phyloP scores from a whole-genome alignment of 2,329 filamentous ascomycete genomes.

The Talaromyces islandicus region DNA sequence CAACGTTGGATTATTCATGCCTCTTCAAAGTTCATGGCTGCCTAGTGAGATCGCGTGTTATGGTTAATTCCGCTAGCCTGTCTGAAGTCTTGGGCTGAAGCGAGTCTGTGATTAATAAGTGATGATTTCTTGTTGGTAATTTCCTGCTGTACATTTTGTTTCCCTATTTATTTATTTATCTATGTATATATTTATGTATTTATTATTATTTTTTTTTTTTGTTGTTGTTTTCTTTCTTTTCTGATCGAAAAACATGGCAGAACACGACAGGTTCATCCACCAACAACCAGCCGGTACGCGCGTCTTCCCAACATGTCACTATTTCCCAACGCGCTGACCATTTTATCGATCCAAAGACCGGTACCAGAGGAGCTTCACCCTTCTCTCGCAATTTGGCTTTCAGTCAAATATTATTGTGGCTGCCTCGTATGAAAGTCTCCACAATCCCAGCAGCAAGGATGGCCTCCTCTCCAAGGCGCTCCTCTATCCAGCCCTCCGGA shows the following conservation, averaged over 20 bases:
- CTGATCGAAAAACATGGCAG: background rate
- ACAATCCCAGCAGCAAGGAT: background rate
- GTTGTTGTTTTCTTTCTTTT: background rate
- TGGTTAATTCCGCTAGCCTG: too few relatives aligned
- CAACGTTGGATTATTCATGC: background rate
- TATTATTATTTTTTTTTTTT: too few relatives aligned
- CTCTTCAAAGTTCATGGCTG: background rate
- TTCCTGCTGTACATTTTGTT: too few relatives aligned
- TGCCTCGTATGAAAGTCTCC: background rate
- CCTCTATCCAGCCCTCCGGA: background rate
- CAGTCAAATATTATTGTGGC: background rate
- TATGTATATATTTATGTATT: too few relatives aligned
- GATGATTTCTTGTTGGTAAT: too few relatives aligned
- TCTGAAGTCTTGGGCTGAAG: too few relatives aligned
- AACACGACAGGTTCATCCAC: background rate
- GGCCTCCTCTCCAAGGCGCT: background rate
- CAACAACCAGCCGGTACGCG: background rate
- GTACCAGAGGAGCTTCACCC: background rate
- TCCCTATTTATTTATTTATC: too few relatives aligned
- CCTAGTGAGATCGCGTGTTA: too few relatives aligned
- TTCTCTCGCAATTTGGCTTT: background rate
- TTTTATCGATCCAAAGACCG: background rate
- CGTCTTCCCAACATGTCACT: background rate
- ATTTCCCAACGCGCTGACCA: background rate
- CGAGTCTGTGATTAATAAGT: too few relatives aligned